Conservation (phyloP, 2,329 filamentous ascomycete genomes). For the Teratosphaeria viscida region DNA sequence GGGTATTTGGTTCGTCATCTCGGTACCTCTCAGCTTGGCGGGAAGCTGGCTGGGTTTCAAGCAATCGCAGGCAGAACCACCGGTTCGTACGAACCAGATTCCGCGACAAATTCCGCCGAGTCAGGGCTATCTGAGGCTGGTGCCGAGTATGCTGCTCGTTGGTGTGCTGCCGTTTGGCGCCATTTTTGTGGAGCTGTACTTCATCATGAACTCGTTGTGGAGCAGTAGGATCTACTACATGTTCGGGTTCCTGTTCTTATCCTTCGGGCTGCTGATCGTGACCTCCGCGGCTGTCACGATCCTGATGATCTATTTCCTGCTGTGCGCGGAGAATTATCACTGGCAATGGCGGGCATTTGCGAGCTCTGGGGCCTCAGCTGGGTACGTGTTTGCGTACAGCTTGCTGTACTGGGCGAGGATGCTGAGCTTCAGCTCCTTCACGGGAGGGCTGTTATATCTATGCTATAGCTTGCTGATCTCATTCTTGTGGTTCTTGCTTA, state of each 20-base stretch:
- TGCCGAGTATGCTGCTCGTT: slow-evolving; percentile 85
- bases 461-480: slow-evolving; percentile 86
- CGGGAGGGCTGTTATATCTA: slow-evolving; percentile 81
- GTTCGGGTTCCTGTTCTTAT: slow-evolving; percentile 98
- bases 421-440: slow-evolving; percentile 71
- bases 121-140: slow-evolving; percentile 69
- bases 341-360: slow-evolving; percentile 98
- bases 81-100: slow-evolving; percentile 94
- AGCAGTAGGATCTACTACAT: slow-evolving; percentile 99
- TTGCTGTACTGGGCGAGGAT: slow-evolving; percentile 85
- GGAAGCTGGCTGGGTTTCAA: slow-evolving; percentile 94
- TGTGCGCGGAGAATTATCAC: slow-evolving; percentile 94
- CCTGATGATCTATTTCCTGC: slow-evolving; percentile 88
- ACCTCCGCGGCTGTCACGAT: slow-evolving; percentile 88
- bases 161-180: slow-evolving; percentile 90
- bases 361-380: slow-evolving; percentile 78
- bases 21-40: slow-evolving; percentile 76
- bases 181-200: slow-evolving; percentile 97
- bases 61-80: slow-evolving; percentile 55
- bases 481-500: slow-evolving; percentile 85
- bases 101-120: slow-evolving; percentile 87
- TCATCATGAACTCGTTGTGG: slow-evolving; percentile 99
- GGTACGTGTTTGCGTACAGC: slow-evolving; percentile 86
- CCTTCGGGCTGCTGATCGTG: slow-evolving; percentile 94
- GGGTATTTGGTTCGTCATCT: slow-evolving; percentile 93